Evolutionary conservation across 2,329 filamentous ascomycete genomes (phyloP).

Genomic region (Fusarium nelsonii): DNA sequence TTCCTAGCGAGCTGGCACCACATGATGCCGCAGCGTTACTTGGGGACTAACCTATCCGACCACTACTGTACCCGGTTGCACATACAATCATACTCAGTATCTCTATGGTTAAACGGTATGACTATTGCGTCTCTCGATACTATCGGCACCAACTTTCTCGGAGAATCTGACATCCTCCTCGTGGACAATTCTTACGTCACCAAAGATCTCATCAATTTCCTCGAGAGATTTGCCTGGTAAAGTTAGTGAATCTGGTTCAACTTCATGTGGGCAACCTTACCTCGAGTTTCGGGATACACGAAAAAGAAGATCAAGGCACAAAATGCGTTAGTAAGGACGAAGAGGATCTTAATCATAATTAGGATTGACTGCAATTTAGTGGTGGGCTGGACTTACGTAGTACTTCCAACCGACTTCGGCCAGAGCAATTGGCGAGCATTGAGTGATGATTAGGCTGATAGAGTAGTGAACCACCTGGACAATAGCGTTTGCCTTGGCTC

Average conservation of each 20-base stretch:
- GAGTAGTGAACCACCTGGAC: conserved; percentile 58
- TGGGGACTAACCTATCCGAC: no score
- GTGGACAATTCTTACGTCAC: conserved; percentile 51
- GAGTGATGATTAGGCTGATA: conserved; percentile 56
- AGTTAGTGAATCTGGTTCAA: conserved; percentile 6
- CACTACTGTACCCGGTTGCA: no score
- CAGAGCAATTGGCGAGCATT: conserved; percentile 57
- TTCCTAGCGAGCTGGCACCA: no score
- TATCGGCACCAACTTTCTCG: conserved; percentile 30
- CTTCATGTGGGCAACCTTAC: conserved; percentile 25
- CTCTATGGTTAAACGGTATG: neutral
- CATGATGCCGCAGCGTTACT: no score
- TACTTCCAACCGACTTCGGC: conserved; percentile 57
- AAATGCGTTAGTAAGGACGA: conserved; percentile 55
- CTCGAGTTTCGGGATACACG: conserved; percentile 55
- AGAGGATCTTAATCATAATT: conserved; percentile 50
- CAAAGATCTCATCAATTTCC: conserved; percentile 57
- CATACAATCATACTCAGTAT: no score
- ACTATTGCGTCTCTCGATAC: neutral
- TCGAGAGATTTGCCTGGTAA: conserved; percentile 55
- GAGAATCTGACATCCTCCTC: conserved; percentile 42
- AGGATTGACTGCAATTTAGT: accelerated
- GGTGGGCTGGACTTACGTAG: conserved; percentile 46
- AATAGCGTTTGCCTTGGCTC: conserved; percentile 57
- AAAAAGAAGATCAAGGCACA: conserved; percentile 54